A percentile compares a stretch with the other conserved stretches of the same genome.
Evolutionary conservation across 2,329 filamentous ascomycete genomes (phyloP).

Genomic region (Aspergillus amoenus): DNA sequence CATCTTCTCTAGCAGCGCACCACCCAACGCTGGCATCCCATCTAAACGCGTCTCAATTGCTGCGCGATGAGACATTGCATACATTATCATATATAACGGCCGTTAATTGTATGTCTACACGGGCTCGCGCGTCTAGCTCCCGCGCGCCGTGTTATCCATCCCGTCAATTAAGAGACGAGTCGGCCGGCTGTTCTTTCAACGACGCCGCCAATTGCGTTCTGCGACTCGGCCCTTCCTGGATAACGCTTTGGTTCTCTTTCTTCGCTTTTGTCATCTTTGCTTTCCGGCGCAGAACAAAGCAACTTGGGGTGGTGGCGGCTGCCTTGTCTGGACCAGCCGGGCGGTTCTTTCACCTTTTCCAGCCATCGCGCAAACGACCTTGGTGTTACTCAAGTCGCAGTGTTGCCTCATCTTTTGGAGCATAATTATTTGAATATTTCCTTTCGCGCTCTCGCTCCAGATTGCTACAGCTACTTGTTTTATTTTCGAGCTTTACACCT

Average conservation of each 20-base stretch:
- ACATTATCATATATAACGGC: background rate
- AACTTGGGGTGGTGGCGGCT: conserved; percentile 1
- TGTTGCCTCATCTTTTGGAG: background rate
- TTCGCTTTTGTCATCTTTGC: background rate
- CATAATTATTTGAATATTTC: conserved; percentile 4
- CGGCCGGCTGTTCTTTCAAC: background rate
- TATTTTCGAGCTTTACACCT: background rate
- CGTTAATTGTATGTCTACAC: background rate
- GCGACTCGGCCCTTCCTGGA: background rate
- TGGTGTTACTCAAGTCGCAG: background rate
- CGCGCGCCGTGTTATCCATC: background rate
- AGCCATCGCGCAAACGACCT: background rate
- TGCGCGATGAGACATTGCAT: background rate
- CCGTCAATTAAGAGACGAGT: background rate
- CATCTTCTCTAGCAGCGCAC: background rate
- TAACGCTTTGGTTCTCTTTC: background rate
- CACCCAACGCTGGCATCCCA: background rate
- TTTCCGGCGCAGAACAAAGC: conserved; percentile 1
- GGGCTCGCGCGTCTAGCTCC: background rate
- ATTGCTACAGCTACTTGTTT: background rate
- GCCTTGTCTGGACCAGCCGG: conserved; percentile 1
- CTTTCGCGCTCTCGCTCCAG: background rate
- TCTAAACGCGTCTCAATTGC: background rate
- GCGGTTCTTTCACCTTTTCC: background rate
- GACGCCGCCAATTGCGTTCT: background rate